Base-by-base conservation (phyloP, 2,329 filamentous ascomycete genomes). In the Balansia obtecta region DNA sequence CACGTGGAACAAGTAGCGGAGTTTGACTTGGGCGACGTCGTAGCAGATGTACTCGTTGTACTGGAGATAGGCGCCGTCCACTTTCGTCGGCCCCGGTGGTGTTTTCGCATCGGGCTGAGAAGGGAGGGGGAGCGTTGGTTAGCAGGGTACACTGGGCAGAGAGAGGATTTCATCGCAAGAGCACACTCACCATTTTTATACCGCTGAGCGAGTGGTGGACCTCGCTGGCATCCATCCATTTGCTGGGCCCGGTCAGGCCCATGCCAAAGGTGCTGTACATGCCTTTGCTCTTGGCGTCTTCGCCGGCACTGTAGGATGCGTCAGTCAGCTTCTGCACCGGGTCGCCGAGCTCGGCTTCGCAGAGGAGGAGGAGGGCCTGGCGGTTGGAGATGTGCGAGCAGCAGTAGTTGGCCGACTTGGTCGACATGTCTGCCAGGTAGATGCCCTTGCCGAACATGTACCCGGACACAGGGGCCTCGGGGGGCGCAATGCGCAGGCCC, bases 361-460 rank as follows among this genome's bases (percentile, higher is more conserved):
- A 94, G 1, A 95, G 80, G 16, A 95, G 74, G 4, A 95, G 71
- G 3, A 95, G 71, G 0, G 82, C 88, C 20, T 82, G 79, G 18
- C 79, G 77, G n/a, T 75, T 77, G n/a, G 83, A 85, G 53, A 70
- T 75, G 55, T 68, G 63, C 0, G 79, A 63, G 48, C 66, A 76
- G 63, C 87, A 93, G 68, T 95, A 95, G 58, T 80, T 80, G 15
- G 87, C 87, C 2, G 84, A 88, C 68, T 94, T 95, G 62, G 79
- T 85, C 0, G 81, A 85, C 75, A 89, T 89, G 60, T 94, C 88
- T 2, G 88, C 88, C 2, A 95, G 76, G 62, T 95, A 95, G 45
- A 95, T 85, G 43, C 88, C 88, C 65, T 94, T 94, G 51, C 85
- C 88, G 57, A 94, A 95, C 85, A 91, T 91, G 70, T 91, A 89